These are phyloP conservation scores for Eucalyptus guilfoylei DNA, from an alignment of 345 rosid genomes.

Conservation along the genomic window DNA sequence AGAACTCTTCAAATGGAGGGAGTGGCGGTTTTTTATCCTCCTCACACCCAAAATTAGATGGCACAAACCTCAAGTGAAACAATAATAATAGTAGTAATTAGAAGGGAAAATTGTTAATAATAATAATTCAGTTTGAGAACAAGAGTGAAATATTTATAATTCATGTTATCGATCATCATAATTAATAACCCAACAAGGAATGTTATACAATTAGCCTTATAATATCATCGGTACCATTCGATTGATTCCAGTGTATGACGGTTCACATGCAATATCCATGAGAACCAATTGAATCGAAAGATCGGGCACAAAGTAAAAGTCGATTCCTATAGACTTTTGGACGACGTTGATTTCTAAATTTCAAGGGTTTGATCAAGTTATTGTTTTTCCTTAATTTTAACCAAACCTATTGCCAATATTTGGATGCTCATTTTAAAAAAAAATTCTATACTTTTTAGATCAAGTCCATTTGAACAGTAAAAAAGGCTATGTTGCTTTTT, in stretches of 20 bases:
- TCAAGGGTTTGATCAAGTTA: not conserved
- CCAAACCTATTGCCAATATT: not conserved
- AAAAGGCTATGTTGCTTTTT: not conserved
- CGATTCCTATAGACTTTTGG: not conserved
- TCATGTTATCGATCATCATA: not conserved
- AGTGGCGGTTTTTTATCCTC: conserved; percentile 16
- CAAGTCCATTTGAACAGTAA: not conserved
- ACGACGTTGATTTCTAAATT: not conserved
- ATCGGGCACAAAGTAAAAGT: not conserved
- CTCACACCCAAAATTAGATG: conserved; percentile 35
- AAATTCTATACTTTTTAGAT: not conserved
- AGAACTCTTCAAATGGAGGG: conserved; percentile 21
- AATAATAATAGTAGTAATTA: not conserved
- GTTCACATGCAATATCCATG: not conserved
- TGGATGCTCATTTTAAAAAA: not conserved
- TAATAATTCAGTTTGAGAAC: no score
- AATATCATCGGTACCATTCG: not conserved
- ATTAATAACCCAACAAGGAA: not conserved
- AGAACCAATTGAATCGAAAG: not conserved
- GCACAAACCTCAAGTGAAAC: conserved; percentile 21
- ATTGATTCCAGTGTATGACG: rapidly evolving
- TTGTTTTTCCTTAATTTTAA: not conserved
- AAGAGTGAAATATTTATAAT: not conserved
- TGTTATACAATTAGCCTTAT: not conserved
- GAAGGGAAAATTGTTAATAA: not conserved